Conservation (phyloP, 2,329 filamentous ascomycete species). For the Sordariomycetes sp. region DNA sequence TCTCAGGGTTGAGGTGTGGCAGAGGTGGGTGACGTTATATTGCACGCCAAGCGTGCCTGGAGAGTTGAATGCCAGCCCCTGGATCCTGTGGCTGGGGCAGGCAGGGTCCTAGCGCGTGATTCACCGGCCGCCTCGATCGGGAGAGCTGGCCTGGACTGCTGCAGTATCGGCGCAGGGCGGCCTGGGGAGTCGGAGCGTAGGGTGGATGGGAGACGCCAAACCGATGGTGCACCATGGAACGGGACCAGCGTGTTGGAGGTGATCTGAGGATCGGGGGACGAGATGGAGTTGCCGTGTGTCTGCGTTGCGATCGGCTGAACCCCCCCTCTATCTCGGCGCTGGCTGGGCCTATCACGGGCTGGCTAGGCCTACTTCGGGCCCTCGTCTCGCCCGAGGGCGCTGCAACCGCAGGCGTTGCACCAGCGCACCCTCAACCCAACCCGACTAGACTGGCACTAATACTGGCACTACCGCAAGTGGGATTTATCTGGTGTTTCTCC, state of each 20-base stretch:
- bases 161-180: not conserved
- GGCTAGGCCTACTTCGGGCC: not conserved
- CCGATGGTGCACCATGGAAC: not conserved
- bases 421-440: too few relatives aligned
- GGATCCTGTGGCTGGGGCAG: not conserved
- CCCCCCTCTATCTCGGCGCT: not conserved
- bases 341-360: not conserved
- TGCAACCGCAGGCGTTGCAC: too few relatives aligned
- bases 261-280: conserved; percentile 1
- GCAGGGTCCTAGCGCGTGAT: not conserved
- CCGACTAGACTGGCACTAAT: too few relatives aligned
- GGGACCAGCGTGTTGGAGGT: not conserved
- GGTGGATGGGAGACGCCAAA: not conserved
- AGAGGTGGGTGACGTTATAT: conserved; percentile 5
- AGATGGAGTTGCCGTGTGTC: not conserved
- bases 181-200: not conserved
- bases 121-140: not conserved
- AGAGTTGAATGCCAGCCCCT: not conserved
- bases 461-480: too few relatives aligned
- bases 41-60: conserved; percentile 1
- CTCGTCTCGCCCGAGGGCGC: not conserved
- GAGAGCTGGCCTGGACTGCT: not conserved
- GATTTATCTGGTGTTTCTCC: not conserved
- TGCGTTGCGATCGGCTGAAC: conserved; percentile 1
- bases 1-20: not conserved